Evolutionary conservation across 2,329 filamentous ascomycete species (phyloP), one percentile per base, ranked within the genome.

Genomic region (Leptographium galeiforme): DNA sequence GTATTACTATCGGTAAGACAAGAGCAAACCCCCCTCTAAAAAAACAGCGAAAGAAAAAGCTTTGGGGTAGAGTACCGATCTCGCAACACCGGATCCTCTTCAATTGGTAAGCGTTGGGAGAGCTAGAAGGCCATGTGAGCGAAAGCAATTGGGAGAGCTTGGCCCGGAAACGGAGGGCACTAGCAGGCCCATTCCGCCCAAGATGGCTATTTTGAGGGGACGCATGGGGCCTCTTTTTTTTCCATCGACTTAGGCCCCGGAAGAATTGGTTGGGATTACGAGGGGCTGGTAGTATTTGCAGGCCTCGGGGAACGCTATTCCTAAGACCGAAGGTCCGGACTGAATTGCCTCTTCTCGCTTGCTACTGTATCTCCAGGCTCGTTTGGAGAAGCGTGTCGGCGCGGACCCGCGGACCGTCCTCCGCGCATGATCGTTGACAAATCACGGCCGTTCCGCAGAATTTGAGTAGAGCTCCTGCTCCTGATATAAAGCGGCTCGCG

Each of bases 41-140:
- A 51, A 45, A 41, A 32, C 32, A 33, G 30, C 39, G 38, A 50
- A 25, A 50, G 38, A 50, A 51, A 34, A 36, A 25, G 14, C 49
- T 30, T 30, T 30, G 36, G 19, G 30, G 8, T 34, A 44, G 25
- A 18, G 8, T 32, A 38, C 49, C 49, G 49, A 51, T 51, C 30
- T 51, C 49, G 49, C 49, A 44, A 38, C n/a, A 33, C 38, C 30
- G 16, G 30, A 34, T 19, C 49, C 10, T 16, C 6, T 41, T 19
- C 13, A 38, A 51, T 51, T 51, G 49, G 49, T 51, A 51, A 51
- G 39, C 40, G 49, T 16, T 34, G 49, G 49, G 49, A 38, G 10
- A 33, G 40, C 19, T 40, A 32, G 25, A 30, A 13, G 44, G 13
- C n/a, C 18, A 41, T 38, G 33, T 48, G 18, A 36, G 8, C 16